Base-by-base conservation (phyloP, 257 asterid species). In the Rauvolfia tetraphylla region DNA sequence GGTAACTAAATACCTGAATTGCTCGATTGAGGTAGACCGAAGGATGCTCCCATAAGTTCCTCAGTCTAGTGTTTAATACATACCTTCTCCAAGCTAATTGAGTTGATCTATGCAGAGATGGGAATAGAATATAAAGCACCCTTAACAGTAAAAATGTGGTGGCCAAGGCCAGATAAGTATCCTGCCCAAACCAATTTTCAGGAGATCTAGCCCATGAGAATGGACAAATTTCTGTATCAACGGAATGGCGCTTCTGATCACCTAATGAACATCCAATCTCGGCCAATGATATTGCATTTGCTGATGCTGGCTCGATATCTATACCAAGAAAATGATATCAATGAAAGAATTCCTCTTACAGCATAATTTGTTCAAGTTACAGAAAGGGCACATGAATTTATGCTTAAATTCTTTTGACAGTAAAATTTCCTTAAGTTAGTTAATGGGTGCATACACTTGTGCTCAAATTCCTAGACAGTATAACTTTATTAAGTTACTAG, bases 151-250 rank as follows among this genome's bases (percentile, higher is more conserved):
- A 95, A 77, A 92, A 90, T 61, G 84, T 74, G 54, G 93, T 86
- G 67, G 97, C 96, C 42, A 92, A 73, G 38, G 92, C 86, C 86
- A 92, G 80, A 77, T 90, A 92, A 5, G 93, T 90, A 79, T 90
- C 95, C 69, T 92, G 95, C 79, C 79, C 85, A 74, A 92, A 79
- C 68, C 89, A 77, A 81, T 92, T 92, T 83, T 86, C 96, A 10
- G 96, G 95, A 75, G 96, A 92, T 81, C 86, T 84, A 36, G 96
- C 94, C 96, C 95, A 90, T 7, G 91, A 84, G 75, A 92, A 92
- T 49, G 97, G 97, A 65, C 96, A 92, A 78, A 79, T 84, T 83
- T 90, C 93, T 63, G 66, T 82, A 77, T 79, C 79, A 71, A 54
- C 74, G 31, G 59, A 80, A 74, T 76, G 71, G 46, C 71, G 81